Evolutionary conservation across 1,139 yeast genomes (phyloP).

Genomic region (Candida sp.): DNA sequence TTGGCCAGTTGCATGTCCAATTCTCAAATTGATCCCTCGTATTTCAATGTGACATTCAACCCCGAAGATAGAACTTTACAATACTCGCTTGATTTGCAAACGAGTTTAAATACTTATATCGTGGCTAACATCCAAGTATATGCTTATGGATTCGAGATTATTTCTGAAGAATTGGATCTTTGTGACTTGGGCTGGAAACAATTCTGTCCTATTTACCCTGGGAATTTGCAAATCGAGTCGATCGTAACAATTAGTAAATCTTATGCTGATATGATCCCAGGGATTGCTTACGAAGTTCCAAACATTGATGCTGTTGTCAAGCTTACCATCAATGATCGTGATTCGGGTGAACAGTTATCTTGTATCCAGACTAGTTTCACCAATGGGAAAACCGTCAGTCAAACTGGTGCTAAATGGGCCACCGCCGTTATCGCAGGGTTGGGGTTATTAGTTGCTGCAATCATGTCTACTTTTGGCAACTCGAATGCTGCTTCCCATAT

Average conservation of each 20-base stretch:
- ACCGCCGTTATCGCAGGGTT: constrained; percentile 78
- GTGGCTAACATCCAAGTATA: constrained; percentile 61
- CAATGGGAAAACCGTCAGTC: constrained; percentile 74
- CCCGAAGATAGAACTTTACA: constrained; percentile 62
- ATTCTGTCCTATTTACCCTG: constrained; percentile 76
- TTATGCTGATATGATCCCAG: constrained; percentile 56
- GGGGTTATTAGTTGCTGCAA: constrained; percentile 68
- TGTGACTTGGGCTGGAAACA: constrained; percentile 72
- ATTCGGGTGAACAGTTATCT: constrained; percentile 46
- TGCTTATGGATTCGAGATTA: constrained; percentile 72
- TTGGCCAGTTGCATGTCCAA: constrained; percentile 72
- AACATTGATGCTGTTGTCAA: constrained; percentile 75
- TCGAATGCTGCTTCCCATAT: constrained; percentile 78
- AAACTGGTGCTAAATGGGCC: constrained; percentile 79
- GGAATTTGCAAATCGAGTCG: constrained; percentile 64
- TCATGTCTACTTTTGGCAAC: constrained; percentile 70
- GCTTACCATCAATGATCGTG: constrained; percentile 37
- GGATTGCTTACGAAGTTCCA: constrained; percentile 71
- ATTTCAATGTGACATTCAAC: constrained; percentile 63
- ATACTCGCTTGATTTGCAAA: constrained; percentile 58
- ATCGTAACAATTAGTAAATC: constrained; percentile 49
- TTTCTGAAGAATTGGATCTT: constrained; percentile 48
- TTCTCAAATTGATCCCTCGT: constrained; percentile 61
- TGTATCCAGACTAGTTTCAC: constrained; percentile 69
- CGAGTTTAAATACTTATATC: constrained; percentile 58